These are phyloP conservation scores for Eutrema yunnanense DNA, from an alignment of 345 rosid species.

Conservation along the genomic window DNA sequence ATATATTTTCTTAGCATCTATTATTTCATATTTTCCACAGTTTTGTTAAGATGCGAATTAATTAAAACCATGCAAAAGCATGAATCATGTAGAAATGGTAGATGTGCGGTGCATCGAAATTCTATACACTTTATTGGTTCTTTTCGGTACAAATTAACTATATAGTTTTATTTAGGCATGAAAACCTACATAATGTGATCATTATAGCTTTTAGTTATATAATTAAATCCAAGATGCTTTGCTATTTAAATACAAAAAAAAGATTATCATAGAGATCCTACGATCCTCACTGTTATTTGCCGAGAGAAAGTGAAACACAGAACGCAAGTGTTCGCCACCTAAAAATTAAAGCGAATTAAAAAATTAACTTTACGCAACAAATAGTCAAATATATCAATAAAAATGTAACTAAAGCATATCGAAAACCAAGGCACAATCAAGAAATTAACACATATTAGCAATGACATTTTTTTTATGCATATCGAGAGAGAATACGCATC, in stretches of 20 bases:
- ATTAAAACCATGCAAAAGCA: not conserved
- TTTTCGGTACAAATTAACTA: not conserved
- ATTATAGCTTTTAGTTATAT: conserved; percentile 9
- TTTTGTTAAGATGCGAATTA: not conserved
- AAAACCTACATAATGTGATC: not conserved
- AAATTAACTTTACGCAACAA: not conserved
- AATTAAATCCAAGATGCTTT: conserved; percentile 11
- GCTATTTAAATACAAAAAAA: not conserved
- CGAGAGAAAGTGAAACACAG: conserved; percentile 22
- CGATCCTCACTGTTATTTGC: conserved; percentile 5
- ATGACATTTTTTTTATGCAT: not conserved
- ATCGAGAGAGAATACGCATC: not conserved
- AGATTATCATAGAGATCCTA: conserved; percentile 8
- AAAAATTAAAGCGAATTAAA: not conserved
- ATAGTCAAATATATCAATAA: not conserved
- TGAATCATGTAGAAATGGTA: conserved; percentile 3
- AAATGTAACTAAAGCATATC: not conserved
- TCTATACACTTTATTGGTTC: not conserved
- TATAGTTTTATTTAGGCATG: not conserved
- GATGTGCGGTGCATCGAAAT: conserved; percentile 10
- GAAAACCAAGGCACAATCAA: not conserved
- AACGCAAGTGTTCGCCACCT: conserved; percentile 21
- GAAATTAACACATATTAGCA: not conserved
- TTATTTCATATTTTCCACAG: not conserved
- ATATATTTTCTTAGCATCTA: not conserved